Conservation (phyloP, 1,139 yeast genomes). For the Pichia sp. region DNA sequence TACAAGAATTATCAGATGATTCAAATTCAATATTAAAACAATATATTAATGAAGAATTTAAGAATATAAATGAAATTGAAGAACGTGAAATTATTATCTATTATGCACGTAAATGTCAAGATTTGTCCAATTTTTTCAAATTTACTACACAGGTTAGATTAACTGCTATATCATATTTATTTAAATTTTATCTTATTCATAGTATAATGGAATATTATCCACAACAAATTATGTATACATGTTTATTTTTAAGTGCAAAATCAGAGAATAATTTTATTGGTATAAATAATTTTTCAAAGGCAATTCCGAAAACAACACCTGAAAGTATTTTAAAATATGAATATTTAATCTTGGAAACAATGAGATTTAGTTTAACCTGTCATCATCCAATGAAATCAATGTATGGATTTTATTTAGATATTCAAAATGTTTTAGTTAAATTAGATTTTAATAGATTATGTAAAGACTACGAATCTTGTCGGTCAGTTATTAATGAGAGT, state of each 20-base stretch:
- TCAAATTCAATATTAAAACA: constrained; percentile 23
- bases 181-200: constrained; percentile 70
- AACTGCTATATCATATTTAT: constrained; percentile 79
- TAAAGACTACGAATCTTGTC: constrained; percentile 58
- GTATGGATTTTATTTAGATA: constrained; percentile 87
- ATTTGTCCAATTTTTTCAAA: constrained; percentile 48
- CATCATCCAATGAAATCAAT: constrained; percentile 86
- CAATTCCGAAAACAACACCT: constrained; percentile 59
- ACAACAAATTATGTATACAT: constrained; percentile 72
- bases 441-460: constrained; percentile 38
- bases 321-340: constrained; percentile 73
- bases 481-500: constrained; percentile 57
- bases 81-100: constrained; percentile 61
- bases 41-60: constrained; percentile 38
- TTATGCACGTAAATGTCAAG: constrained; percentile 66
- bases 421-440: constrained; percentile 56
- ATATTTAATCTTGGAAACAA: constrained; percentile 64
- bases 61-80: constrained; percentile 45
- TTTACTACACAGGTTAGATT: constrained; percentile 63
- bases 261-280: constrained; percentile 87
- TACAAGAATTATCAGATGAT: constrained; percentile 20
- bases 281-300: constrained; percentile 70
- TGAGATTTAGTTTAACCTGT: constrained; percentile 72
- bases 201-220: constrained; percentile 88
- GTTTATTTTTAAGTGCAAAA: constrained; percentile 87